Conservation (phyloP, 163 green algal species). For the Chloroidium sp. region DNA sequence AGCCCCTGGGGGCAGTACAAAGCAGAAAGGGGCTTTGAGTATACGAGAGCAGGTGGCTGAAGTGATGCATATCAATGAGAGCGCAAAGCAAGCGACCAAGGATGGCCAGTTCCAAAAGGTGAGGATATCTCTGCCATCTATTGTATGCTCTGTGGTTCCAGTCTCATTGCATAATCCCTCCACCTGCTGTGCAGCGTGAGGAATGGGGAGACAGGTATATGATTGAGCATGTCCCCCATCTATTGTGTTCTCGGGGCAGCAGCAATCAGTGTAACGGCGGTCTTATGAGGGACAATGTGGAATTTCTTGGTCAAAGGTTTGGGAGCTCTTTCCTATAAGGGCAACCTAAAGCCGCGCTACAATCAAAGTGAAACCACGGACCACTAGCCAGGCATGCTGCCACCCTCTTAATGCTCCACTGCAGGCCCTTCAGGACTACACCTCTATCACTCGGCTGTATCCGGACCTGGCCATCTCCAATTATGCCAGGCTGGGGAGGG, state of each 20-base stretch:
- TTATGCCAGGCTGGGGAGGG: constrained; percentile 39
- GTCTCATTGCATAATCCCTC: background rate
- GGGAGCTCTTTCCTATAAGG: background rate
- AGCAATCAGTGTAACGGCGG: too few species aligned
- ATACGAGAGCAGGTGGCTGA: constrained; percentile 1
- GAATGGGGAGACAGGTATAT: too few species aligned
- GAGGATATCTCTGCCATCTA: background rate
- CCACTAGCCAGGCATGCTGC: too few species aligned
- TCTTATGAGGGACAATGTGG: background rate
- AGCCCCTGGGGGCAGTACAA: background rate
- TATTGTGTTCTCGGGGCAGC: too few species aligned
- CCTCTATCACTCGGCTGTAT: constrained; percentile 18
- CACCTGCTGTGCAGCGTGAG: too few species aligned
- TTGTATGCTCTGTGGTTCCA: background rate
- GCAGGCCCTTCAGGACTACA: constrained; percentile 20
- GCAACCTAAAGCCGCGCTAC: too few species aligned
- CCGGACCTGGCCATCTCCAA: constrained; percentile 41
- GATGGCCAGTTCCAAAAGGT: constrained; percentile 10
- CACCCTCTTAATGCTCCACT: background rate
- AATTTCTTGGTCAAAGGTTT: background rate
- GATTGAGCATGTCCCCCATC: too few species aligned
- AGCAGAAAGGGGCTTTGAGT: background rate
- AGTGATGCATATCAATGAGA: constrained; percentile 1
- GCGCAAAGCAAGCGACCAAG: constrained; percentile 3
- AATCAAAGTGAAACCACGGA: too few species aligned